Evolutionary conservation across 441 rosid species (phyloP), one percentile per base, ranked within the genome.

Genomic region (Bruguiera hainesii): DNA sequence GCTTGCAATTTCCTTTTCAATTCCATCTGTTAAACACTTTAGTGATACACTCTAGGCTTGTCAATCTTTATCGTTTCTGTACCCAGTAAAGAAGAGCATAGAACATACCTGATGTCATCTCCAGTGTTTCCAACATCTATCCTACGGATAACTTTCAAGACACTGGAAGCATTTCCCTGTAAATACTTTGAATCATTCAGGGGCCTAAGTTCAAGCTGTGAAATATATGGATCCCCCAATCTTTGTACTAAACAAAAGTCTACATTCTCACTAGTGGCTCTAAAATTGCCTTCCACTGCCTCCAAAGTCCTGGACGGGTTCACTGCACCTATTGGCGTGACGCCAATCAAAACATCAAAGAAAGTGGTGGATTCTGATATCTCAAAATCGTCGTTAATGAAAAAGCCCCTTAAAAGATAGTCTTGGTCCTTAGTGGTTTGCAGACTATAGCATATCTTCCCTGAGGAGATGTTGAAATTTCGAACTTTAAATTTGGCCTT

Each of bases 371-470:
- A 30, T 53, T 61, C 33, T 30, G 55, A 50, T 42, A 48, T 56
- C 33, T 31, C 33, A 15, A 66, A 46, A 61, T 80, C 73, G 2
- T 68, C 72, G 1, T 25, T 42, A 37, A 76, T 76, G 61, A 85
- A 89, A 29, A 70, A 70, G 28, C 76, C 85, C 78, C 89, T 76
- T 56, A 89, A 59, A 18, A 86, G 80, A 74, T 89, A 85, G 42
- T 78, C 83, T 9, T 57, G 76, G 69, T 57, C 76, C 73, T 59
- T 65, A n/a, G 50, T 42, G 7, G 89, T 80, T 7, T 71, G 29
- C 53, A 89, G 78, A 66, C 55, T 75, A 53, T 86, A 89, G 60
- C 95, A 89, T 73, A 73, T 80, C 73, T 85, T 85, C 62, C 86
- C 87, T 4, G 79, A 70, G 37, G 29, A 58, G 18, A 78, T 71